Conservation (phyloP, 257 asterid genomes). For the Echites panduratus region DNA sequence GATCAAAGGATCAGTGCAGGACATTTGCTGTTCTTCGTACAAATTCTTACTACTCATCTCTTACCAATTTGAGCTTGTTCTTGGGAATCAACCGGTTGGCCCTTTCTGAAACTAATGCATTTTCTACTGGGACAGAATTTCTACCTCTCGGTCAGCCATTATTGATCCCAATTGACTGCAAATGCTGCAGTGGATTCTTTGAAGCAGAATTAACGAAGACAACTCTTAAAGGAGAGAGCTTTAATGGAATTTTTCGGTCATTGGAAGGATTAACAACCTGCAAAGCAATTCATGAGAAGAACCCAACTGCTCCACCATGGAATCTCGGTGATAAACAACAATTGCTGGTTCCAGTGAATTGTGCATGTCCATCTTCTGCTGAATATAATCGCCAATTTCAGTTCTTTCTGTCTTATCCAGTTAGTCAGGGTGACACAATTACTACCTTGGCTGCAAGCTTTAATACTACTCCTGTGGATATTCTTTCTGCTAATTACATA, state of each 20-base stretch:
- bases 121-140: conserved; percentile 27
- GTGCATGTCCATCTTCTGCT: conserved; percentile 45
- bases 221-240: conserved; percentile 46
- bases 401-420: conserved; percentile 47
- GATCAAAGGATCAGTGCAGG: conserved; percentile 22
- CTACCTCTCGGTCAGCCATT: conserved; percentile 28
- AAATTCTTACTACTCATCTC: conserved; percentile 38
- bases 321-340: conserved; percentile 28
- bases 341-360: conserved; percentile 35
- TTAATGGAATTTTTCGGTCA: conserved; percentile 39
- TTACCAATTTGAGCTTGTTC: conserved; percentile 36
- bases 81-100: conserved; percentile 29
- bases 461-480: conserved; percentile 32
- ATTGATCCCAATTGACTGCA: conserved; percentile 49
- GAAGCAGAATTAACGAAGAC: conserved; percentile 37
- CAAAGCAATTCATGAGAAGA: conserved; percentile 37
- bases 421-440: conserved; percentile 42
- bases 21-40: conserved; percentile 48
- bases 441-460: conserved; percentile 29
- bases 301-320: conserved; percentile 27
- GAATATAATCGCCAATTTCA: conserved; percentile 14
- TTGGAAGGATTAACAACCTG: conserved; percentile 49
- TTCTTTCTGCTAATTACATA: conserved; percentile 32
- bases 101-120: conserved; percentile 39
- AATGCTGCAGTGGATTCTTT: conserved; percentile 28